Percentiles rank a stretch among this genome's conserved stretches.
These are phyloP conservation scores for Passalora sequoiae DNA, from an alignment of 2,329 filamentous ascomycete genomes.

Conservation along the genomic window DNA sequence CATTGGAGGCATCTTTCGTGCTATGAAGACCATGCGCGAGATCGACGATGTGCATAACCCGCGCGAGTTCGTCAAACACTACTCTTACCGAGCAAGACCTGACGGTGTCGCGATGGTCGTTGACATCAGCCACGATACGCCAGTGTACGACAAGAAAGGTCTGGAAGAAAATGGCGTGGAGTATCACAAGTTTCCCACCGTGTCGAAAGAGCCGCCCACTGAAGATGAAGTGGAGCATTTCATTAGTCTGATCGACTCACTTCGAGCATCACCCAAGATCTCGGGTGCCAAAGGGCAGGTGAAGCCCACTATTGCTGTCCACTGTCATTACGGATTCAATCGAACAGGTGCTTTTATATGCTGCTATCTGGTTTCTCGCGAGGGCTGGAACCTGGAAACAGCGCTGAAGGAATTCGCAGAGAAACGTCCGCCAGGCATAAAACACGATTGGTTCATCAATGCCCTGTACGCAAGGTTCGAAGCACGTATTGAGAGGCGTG, in stretches of 20 bases:
- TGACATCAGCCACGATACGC: constrained; percentile 85
- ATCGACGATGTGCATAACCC: constrained; percentile 81
- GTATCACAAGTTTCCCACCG: constrained; percentile 79
- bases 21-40: constrained; percentile 89
- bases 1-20: constrained; percentile 75
- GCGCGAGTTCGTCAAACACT: constrained; percentile 61
- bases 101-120: constrained; percentile 52
- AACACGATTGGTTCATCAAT: constrained; percentile 84
- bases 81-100: constrained; percentile 55
- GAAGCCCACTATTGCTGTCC: constrained; percentile 61
- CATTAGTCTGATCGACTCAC: constrained; percentile 52
- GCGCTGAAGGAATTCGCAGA: constrained; percentile 74
- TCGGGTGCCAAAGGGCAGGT: constrained; percentile 35
- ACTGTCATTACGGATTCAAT: constrained; percentile 96
- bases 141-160: constrained; percentile 72
- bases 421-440: constrained; percentile 74
- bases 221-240: constrained; percentile 57
- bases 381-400: constrained; percentile 64
- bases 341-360: constrained; percentile 81
- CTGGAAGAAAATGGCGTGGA: constrained; percentile 42
- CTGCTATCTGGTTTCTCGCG: constrained; percentile 80
- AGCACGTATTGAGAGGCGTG: constrained; percentile 24
- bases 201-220: constrained; percentile 81
- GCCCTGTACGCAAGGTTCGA: constrained; percentile 74
- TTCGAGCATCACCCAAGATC: constrained; percentile 34